Conservation (phyloP, 2,329 filamentous ascomycete species). For the Aureobasidium melanogenum region DNA sequence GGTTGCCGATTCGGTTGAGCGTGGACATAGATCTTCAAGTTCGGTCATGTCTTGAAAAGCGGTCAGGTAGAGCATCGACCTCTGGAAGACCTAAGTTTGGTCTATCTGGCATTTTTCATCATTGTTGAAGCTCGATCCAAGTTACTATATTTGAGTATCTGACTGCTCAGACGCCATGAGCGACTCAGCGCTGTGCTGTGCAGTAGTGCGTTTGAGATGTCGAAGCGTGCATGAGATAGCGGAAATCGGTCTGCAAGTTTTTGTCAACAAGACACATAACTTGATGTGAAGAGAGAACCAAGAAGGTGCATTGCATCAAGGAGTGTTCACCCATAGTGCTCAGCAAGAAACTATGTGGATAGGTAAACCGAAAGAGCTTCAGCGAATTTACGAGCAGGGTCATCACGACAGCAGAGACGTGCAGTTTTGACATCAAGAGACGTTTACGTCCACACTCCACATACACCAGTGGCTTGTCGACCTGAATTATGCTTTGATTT, state of each 20-base stretch:
- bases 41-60: not conserved
- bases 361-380: not conserved
- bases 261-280: not conserved
- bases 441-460: not conserved
- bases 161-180: not conserved
- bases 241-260: not conserved
- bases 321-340: not conserved
- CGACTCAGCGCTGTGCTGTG: not conserved
- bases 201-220: slow-evolving; percentile 7
- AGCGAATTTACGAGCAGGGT: not conserved
- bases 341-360: not conserved
- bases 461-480: not conserved
- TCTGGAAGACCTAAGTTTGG: not conserved
- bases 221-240: not conserved
- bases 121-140: not conserved
- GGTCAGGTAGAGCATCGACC: not conserved
- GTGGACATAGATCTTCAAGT: not conserved
- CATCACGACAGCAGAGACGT: not conserved
- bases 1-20: not conserved
- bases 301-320: not conserved
- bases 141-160: not conserved
- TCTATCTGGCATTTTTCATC: not conserved
- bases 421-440: not conserved
- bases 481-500: not conserved
- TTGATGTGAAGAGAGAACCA: not conserved